Evolutionary conservation across 129 eudicot genomes (phyloP).

Genomic region (Centaurea solstitialis): DNA sequence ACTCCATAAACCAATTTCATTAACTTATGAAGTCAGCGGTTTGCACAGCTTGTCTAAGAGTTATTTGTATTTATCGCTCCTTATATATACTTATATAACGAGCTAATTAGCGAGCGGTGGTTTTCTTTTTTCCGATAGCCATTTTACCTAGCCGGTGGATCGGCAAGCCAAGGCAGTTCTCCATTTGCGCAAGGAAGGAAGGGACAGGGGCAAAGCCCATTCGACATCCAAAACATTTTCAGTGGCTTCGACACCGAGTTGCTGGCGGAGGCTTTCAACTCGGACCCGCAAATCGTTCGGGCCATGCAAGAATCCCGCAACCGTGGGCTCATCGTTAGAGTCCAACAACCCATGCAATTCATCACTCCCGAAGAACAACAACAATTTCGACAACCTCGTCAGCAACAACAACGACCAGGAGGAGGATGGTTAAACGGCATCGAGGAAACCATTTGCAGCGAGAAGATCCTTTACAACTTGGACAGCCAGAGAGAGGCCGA

Average conservation of each 20-base stretch:
- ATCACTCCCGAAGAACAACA: constrained; percentile 53
- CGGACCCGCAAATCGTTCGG: constrained; percentile 35
- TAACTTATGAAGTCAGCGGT: too few species aligned
- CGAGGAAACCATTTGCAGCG: constrained; percentile 57
- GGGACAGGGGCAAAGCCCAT: background rate
- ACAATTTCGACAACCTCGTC: constrained; percentile 1
- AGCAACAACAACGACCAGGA: background rate
- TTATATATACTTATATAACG: too few species aligned
- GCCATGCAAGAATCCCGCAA: constrained; percentile 50
- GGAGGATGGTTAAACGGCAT: constrained; percentile 34
- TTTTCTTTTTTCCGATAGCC: constrained; percentile 22
- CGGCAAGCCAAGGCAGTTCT: constrained; percentile 21
- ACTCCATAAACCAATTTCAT: too few species aligned
- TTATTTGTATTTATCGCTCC: too few species aligned
- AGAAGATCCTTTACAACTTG: constrained; percentile 44
- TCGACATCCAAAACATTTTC: constrained; percentile 51
- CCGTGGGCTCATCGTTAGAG: constrained; percentile 53
- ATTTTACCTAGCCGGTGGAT: constrained; percentile 69
- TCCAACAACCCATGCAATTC: constrained; percentile 40
- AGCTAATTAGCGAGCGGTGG: background rate
- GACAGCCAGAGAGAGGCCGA: constrained; percentile 54
- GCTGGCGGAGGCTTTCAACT: constrained; percentile 64
- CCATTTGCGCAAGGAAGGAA: background rate
- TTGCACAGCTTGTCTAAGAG: too few species aligned
- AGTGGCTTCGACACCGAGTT: constrained; percentile 48